phyloP scores from a whole-genome alignment of 2,329 filamentous ascomycete species.

The Hypoxylon sp. region DNA sequence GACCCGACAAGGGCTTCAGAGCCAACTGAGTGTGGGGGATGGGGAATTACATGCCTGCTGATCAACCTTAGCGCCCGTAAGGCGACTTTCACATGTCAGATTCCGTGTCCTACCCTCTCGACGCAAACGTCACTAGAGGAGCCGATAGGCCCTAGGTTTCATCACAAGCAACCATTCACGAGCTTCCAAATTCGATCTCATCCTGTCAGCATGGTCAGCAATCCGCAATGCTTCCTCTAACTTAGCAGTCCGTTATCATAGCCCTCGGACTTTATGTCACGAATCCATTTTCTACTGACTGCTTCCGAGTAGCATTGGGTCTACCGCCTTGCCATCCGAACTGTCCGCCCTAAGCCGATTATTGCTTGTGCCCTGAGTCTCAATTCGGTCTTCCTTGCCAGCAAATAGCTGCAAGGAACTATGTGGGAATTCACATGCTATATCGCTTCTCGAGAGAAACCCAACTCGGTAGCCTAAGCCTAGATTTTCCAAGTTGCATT shows the following conservation, averaged over 20 bases:
- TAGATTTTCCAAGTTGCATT: background rate
- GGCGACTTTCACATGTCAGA: conserved; percentile 44
- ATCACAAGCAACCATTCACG: conserved; percentile 41
- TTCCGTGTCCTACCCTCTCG: conserved; percentile 27
- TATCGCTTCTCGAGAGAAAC: conserved; percentile 26
- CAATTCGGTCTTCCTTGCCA: conserved; percentile 27
- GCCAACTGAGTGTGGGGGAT: conserved; percentile 30
- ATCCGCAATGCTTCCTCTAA: conserved; percentile 29
- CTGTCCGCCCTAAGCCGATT: conserved; percentile 20
- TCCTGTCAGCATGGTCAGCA: conserved; percentile 40
- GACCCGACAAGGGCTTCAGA: conserved; percentile 8
- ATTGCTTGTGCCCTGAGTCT: conserved; percentile 4
- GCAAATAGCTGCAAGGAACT: conserved; percentile 11
- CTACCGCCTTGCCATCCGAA: conserved; percentile 34
- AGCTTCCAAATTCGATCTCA: conserved; percentile 33
- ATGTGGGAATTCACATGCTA: conserved; percentile 39
- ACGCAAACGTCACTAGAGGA: conserved; percentile 44
- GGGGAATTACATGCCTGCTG: conserved; percentile 20
- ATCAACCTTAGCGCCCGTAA: conserved; percentile 18
- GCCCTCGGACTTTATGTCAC: conserved; percentile 38
- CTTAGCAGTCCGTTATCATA: conserved; percentile 29
- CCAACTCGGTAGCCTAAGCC: conserved; percentile 8
- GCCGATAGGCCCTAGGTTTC: conserved; percentile 42
- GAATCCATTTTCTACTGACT: conserved; percentile 35
- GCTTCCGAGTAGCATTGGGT: conserved; percentile 25